These are phyloP conservation scores for Magnaporthales sp. DNA, from an alignment of 2,329 filamentous ascomycete genomes.

Conservation along the genomic window DNA sequence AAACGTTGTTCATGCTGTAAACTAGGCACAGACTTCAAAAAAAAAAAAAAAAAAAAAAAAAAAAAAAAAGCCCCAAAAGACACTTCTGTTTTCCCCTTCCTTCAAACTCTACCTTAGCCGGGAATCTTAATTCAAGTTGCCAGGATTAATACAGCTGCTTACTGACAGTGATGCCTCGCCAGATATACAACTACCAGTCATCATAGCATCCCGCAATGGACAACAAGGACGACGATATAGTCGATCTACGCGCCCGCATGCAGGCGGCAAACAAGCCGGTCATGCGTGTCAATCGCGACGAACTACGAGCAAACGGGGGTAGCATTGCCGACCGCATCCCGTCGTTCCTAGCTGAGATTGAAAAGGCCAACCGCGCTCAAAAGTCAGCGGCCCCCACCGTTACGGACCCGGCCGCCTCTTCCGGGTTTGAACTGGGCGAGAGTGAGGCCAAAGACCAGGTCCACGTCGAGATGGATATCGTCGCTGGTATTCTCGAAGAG, in stretches of 20 bases:
- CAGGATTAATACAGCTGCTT: too few relatives aligned
- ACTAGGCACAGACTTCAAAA: neutral
- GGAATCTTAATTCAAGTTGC: too few relatives aligned
- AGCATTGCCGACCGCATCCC: conserved; percentile 12
- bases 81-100: neutral
- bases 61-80: too few relatives aligned
- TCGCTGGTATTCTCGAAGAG: conserved; percentile 12
- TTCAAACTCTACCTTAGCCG: too few relatives aligned
- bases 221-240: conserved; percentile 14
- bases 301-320: conserved; percentile 12
- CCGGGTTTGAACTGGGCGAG: conserved; percentile 14
- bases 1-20: neutral
- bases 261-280: conserved; percentile 10
- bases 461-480: conserved; percentile 16
- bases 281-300: conserved; percentile 14
- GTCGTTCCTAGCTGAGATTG: conserved; percentile 16
- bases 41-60: neutral
- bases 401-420: neutral
- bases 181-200: neutral
- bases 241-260: conserved; percentile 11
- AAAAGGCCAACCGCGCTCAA: neutral
- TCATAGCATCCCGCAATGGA: neutral
- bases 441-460: conserved; percentile 11
- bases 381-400: conserved; percentile 7
- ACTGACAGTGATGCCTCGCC: neutral